Evolutionary conservation across 1,139 yeast genomes (phyloP).

Genomic region (Groenewaldozyma auringiensis): DNA sequence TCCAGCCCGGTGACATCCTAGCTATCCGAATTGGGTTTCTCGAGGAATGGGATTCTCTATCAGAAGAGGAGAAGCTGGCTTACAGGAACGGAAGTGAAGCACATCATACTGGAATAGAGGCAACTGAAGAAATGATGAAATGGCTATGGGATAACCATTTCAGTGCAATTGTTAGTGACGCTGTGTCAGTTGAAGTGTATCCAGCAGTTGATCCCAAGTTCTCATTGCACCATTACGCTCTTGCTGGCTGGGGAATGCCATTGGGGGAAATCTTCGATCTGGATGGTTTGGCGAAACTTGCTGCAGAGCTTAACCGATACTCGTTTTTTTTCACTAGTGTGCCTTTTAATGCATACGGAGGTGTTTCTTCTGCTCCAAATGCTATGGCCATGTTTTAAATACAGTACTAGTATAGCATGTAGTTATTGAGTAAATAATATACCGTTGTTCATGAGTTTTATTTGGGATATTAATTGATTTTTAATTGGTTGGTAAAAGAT

Average conservation of each 20-base stretch:
- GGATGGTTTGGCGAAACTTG: slow-evolving; percentile 21
- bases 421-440: too few relatives aligned
- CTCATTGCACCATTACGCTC: slow-evolving; percentile 14
- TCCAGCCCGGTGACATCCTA: slow-evolving; percentile 26
- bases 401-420: too few relatives aligned
- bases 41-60: slow-evolving; percentile 23
- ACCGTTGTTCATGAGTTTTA: too few relatives aligned
- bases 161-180: slow-evolving; percentile 26
- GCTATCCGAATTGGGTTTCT: slow-evolving; percentile 27
- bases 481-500: too few relatives aligned
- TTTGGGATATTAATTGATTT: too few relatives aligned
- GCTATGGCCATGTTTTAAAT: background rate
- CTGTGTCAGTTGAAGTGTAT: slow-evolving; percentile 22
- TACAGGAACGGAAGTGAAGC: background rate
- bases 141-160: slow-evolving; percentile 26
- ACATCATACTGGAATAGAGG: slow-evolving; percentile 22
- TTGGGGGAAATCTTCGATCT: slow-evolving; percentile 23
- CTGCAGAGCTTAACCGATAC: slow-evolving; percentile 20
- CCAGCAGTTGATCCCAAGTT: slow-evolving; percentile 18
- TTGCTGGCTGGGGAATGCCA: slow-evolving; percentile 16
- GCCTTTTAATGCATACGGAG: slow-evolving; percentile 27
- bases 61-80: slow-evolving; percentile 12
- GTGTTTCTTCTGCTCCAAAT: slow-evolving; percentile 29
- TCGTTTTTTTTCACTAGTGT: slow-evolving; percentile 26
- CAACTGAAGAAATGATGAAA: slow-evolving; percentile 17